Evolutionary conservation across 768 basidiomycete genomes (phyloP).

Genomic region (Suillus subaureus): DNA sequence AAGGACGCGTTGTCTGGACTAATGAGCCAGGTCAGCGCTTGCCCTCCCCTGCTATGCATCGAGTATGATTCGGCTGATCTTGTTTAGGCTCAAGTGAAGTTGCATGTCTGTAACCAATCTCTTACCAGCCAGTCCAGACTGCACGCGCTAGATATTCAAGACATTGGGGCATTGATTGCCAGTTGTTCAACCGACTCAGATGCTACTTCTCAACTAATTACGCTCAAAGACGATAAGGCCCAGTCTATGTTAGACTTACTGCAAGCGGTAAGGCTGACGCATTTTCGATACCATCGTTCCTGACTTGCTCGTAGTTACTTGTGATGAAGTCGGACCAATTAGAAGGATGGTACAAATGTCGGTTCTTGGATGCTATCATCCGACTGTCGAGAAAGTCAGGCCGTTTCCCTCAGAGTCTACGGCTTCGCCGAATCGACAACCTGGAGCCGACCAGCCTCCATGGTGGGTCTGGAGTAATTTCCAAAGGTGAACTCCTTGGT

Average conservation of each 20-base stretch:
- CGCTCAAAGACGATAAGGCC: conserved; percentile 24
- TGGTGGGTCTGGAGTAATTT: conserved; percentile 38
- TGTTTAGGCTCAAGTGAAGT: conserved; percentile 18
- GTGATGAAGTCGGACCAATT: conserved; percentile 23
- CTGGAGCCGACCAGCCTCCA: conserved; percentile 15
- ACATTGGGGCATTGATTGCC: conserved; percentile 25
- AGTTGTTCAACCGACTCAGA: conserved; percentile 21
- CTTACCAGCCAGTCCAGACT: conserved; percentile 16
- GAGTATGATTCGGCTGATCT: conserved; percentile 4
- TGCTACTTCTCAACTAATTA: conserved; percentile 18
- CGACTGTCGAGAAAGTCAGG: conserved; percentile 32
- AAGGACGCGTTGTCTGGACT: conserved; percentile 18
- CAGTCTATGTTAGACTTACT: conserved; percentile 29
- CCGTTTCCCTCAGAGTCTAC: conserved; percentile 29
- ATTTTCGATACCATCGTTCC: not conserved
- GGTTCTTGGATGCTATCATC: conserved; percentile 31
- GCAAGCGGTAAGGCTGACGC: conserved; percentile 19
- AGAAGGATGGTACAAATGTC: conserved; percentile 28
- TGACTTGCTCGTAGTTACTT: conserved; percentile 21
- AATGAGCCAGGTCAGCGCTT: conserved; percentile 12
- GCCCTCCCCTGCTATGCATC: conserved; percentile 2
- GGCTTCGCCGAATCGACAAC: conserved; percentile 21
- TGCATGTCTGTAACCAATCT: conserved; percentile 25
- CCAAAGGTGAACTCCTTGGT: conserved; percentile 27
- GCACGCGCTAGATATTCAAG: conserved; percentile 24